Percentiles rank a stretch among this genome's conserved stretches.
Conservation (phyloP, 352 stramenopile genomes). For the Pythium coloratum region DNA sequence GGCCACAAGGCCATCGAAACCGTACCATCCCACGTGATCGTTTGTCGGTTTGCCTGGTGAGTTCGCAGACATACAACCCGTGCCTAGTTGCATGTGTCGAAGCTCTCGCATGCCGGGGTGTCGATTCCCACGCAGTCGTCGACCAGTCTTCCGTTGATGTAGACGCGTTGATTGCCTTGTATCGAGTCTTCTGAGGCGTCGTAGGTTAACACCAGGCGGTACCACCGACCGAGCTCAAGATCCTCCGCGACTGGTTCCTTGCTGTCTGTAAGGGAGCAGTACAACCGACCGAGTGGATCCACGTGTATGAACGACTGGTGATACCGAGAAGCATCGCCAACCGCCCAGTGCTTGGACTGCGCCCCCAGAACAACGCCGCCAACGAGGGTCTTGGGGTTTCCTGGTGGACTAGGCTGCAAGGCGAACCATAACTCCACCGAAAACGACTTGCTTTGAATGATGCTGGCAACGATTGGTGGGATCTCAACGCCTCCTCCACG, state of each 20-base stretch:
- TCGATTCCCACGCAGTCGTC: background rate
- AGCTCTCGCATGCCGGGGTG: background rate
- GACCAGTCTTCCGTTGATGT: conserved; percentile 25
- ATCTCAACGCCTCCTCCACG: background rate
- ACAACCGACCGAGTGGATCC: background rate
- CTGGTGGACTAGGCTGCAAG: background rate
- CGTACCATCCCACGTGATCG: background rate
- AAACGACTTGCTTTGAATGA: background rate
- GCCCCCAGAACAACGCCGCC: background rate
- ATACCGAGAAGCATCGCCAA: background rate
- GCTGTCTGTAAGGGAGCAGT: background rate
- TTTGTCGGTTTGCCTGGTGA: background rate
- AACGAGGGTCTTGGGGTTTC: background rate
- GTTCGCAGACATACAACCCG: background rate
- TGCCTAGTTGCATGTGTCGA: conserved; percentile 6
- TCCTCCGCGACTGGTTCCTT: background rate
- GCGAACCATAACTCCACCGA: background rate
- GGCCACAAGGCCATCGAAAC: background rate
- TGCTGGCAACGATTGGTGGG: background rate
- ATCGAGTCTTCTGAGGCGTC: conserved; percentile 3
- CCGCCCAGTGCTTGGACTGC: background rate
- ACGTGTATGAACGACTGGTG: background rate
- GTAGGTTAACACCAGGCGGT: conserved; percentile 34
- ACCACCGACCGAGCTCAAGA: conserved; percentile 32
- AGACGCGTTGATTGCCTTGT: conserved; percentile 16